Percentiles rank a stretch among this genome's conserved stretches.
Conservation (phyloP, 2,329 filamentous ascomycete species). For the Sordariomycetes sp. region DNA sequence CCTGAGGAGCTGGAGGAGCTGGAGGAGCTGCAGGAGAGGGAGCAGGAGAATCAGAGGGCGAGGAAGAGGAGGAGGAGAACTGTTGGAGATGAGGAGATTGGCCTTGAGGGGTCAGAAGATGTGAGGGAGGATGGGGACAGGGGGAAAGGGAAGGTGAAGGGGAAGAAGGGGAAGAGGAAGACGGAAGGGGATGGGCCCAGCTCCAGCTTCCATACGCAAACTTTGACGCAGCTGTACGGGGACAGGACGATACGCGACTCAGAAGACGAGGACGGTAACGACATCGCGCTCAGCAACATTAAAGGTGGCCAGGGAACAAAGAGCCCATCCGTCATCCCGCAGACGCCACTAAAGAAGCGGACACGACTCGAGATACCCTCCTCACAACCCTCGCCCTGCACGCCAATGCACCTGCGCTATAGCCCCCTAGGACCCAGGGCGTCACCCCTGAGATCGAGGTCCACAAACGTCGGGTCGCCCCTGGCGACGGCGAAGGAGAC, state of each 20-base stretch:
- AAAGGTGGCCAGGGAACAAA: not conserved
- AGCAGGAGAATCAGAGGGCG: not conserved
- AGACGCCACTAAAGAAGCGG: slow-evolving; percentile 23
- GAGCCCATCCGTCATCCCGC: slow-evolving; percentile 20
- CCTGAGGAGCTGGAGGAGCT: slow-evolving; percentile 14
- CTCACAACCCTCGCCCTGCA: slow-evolving; percentile 20
- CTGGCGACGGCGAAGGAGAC: slow-evolving; percentile 10
- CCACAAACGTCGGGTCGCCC: slow-evolving; percentile 13
- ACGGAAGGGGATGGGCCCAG: slow-evolving; percentile 17
- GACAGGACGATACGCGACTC: slow-evolving; percentile 19
- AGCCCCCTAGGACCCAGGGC: slow-evolving; percentile 15
- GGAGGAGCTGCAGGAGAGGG: slow-evolving; percentile 8
- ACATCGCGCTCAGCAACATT: slow-evolving; percentile 1
- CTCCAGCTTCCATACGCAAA: slow-evolving; percentile 25
- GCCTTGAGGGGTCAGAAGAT: slow-evolving; percentile 7
- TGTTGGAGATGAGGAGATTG: slow-evolving; percentile 3
- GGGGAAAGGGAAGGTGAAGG: slow-evolving; percentile 1
- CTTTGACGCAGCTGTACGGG: slow-evolving; percentile 23
- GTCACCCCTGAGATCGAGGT: slow-evolving; percentile 25
- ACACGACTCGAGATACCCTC: slow-evolving; percentile 27
- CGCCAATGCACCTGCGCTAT: slow-evolving; percentile 24
- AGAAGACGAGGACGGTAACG: slow-evolving; percentile 20
- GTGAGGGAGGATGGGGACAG: not conserved
- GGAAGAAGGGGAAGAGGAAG: slow-evolving; percentile 10
- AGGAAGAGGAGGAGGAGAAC: slow-evolving; percentile 13